Conservation (phyloP, 352 stramenopile genomes). For the Phytophthora palmivora region DNA sequence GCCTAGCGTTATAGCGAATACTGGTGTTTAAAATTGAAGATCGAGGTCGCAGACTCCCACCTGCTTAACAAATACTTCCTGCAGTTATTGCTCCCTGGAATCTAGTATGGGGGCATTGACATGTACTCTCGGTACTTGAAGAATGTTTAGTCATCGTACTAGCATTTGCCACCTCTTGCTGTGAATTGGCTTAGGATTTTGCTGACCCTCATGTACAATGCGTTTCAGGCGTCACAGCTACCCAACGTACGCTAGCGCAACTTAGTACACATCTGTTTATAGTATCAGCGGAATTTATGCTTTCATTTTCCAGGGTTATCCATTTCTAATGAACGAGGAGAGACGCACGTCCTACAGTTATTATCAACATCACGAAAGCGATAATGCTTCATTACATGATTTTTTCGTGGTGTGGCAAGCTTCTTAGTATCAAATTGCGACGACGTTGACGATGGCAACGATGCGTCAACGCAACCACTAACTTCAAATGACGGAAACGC, state of each 20-base stretch:
- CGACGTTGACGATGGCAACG: background rate
- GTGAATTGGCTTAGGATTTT: conserved; percentile 5
- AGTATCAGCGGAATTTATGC: too few species aligned
- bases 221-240: conserved; percentile 1
- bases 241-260: background rate
- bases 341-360: background rate
- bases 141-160: background rate
- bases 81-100: background rate
- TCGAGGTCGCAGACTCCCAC: background rate
- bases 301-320: background rate
- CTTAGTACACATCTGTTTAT: too few species aligned
- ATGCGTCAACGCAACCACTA: conserved; percentile 1
- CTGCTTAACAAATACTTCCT: background rate
- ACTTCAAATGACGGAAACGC: background rate
- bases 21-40: background rate
- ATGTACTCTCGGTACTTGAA: background rate
- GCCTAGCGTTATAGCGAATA: background rate
- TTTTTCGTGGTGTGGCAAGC: background rate
- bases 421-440: background rate
- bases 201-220: conserved; percentile 8
- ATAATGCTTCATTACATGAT: conserved; percentile 1
- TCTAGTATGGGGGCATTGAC: background rate
- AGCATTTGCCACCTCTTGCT: background rate
- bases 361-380: background rate
- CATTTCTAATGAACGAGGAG: background rate